Evolutionary conservation across 148 eudicot species (phyloP), one percentile per base, ranked within the genome.

Genomic region (Heliamphora exappendiculata): DNA sequence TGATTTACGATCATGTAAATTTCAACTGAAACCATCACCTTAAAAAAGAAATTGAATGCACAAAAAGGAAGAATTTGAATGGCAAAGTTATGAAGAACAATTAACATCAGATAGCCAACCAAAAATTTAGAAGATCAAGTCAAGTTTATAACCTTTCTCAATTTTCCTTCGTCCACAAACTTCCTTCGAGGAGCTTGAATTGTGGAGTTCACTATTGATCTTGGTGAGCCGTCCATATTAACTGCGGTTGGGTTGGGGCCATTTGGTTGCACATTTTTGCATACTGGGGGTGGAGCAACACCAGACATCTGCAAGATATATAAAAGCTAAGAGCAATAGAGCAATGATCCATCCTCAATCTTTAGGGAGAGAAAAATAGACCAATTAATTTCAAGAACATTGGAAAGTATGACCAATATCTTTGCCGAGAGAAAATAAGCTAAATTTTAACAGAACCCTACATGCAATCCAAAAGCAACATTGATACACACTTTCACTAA

Each of bases 111-210:
- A 41, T 58, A 31, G 0, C 3, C 24, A 47, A 50, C 29, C 53
- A 76, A 36, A 73, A 12, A 74, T 78, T 12, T 16, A 64, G 59
- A 37, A 65, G 22, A 51, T 19, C 33, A 33, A 19, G 68, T 34
- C 33, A 33, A 19, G 68, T 34, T 69, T 49, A 59, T 45, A 85
- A 92, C 99, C 99, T 96, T 96, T 82, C 99, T 89, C 80, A 96
- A 78, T 84, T 96, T 96, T 36, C 97, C 99, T 84, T 96, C 99
- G 80, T 96, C 99, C 69, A 92, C 89, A 84, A 93, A 79, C 81
- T 96, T 96, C 72, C 97, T 93, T 83, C 98, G 86, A 78, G 98
- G 99, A 39, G 97, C 94, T 80, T 88, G 93, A 80, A 91, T 84
- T 72, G 90, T 81, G 29, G 96, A 75, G 79, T 89, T 91, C 60